phyloP scores from a whole-genome alignment of 495 filamentous ascomycete genomes.

The Cercophora samala region DNA sequence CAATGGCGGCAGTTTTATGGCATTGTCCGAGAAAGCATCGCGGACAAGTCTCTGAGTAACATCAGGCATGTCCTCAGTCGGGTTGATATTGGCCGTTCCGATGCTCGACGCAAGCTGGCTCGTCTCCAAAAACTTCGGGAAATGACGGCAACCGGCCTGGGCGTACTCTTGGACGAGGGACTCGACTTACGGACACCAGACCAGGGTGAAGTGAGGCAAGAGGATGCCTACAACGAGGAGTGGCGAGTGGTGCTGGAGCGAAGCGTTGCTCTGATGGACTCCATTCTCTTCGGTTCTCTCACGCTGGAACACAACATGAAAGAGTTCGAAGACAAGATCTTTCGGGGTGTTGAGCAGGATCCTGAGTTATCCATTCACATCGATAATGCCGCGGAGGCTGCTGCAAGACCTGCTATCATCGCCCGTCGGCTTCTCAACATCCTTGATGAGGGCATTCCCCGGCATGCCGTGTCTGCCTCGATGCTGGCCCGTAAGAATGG shows the following conservation, averaged over 20 bases:
- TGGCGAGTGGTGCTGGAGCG: conserved; percentile 70
- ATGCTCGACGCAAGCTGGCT: conserved; percentile 67
- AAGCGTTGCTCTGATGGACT: conserved; percentile 77
- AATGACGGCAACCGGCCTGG: conserved; percentile 80
- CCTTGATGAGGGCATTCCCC: conserved; percentile 57
- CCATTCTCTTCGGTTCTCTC: conserved; percentile 61
- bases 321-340: conserved; percentile 75
- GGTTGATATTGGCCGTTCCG: conserved; percentile 63
- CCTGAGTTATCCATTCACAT: conserved; percentile 47
- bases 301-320: conserved; percentile 51
- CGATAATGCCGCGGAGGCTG: conserved; percentile 30
- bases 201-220: conserved; percentile 35
- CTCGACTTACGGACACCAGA: conserved; percentile 49
- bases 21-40: conserved; percentile 68
- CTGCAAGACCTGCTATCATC: conserved; percentile 54
- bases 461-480: conserved; percentile 52
- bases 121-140: conserved; percentile 63
- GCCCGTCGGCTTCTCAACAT: conserved; percentile 65
- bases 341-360: conserved; percentile 60
- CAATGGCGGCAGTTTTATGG: conserved; percentile 77
- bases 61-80: conserved; percentile 64
- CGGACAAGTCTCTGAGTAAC: conserved; percentile 58
- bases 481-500: conserved; percentile 58
- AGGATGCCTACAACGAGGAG: conserved; percentile 45
- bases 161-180: conserved; percentile 79